These are phyloP conservation scores for Polytolypa hystricis DNA, from an alignment of 2,329 filamentous ascomycete genomes.

Conservation along the genomic window DNA sequence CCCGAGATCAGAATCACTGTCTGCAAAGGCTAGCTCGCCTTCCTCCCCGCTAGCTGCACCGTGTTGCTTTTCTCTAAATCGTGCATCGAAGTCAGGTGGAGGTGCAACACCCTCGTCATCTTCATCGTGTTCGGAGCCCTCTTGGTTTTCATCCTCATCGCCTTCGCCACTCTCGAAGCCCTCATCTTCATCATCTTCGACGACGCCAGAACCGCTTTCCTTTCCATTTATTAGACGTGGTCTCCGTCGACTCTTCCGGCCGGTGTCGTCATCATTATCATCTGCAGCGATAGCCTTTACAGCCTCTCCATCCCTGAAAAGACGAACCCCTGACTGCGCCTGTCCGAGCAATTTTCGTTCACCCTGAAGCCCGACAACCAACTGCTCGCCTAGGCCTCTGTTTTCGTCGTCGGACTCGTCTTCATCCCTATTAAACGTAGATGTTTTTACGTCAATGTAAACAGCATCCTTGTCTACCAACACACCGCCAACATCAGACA, in stretches of 20 bases:
- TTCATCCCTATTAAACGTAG: constrained; percentile 57
- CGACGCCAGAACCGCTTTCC: constrained; percentile 46
- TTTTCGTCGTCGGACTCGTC: constrained; percentile 54
- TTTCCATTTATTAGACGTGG: constrained; percentile 38
- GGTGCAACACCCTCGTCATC: constrained; percentile 27
- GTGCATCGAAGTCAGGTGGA: constrained; percentile 33
- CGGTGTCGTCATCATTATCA: constrained; percentile 46
- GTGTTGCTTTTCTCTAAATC: constrained; percentile 36
- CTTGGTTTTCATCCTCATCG: constrained; percentile 40
- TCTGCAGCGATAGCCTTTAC: constrained; percentile 41
- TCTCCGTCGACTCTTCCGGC: constrained; percentile 43
- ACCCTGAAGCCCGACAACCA: constrained; percentile 80
- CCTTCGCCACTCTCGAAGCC: constrained; percentile 40
- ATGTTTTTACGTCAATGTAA: constrained; percentile 65
- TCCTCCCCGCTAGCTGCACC: constrained; percentile 46
- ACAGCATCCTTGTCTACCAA: constrained; percentile 96
- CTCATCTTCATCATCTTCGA: constrained; percentile 47
- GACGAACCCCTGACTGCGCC: constrained; percentile 67
- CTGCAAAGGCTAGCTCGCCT: constrained; percentile 78
- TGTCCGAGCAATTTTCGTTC: constrained; percentile 74
- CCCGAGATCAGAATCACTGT: constrained; percentile 92
- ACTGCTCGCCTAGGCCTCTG: constrained; percentile 84
- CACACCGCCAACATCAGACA: constrained; percentile 94
- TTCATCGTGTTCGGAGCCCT: constrained; percentile 25
- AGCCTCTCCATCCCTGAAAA: constrained; percentile 68